Evolutionary conservation across 1,284 basidiomycete genomes (phyloP).

Genomic region (Microbotryum lychnidis-dioicae): DNA sequence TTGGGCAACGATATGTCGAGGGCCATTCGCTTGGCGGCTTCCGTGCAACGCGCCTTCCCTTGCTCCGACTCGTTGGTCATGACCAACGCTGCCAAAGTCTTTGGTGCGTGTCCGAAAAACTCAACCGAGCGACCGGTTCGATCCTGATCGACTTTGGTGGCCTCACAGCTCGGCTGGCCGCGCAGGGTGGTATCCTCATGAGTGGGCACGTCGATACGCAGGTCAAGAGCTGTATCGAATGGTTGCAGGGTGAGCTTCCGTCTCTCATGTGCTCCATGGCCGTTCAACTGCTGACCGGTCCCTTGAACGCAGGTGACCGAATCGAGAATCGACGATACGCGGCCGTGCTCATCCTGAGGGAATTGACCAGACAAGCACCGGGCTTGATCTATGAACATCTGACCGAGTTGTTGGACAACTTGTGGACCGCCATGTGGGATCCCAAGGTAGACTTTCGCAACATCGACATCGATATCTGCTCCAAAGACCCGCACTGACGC

Average conservation of each 20-base stretch:
- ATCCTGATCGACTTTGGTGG: neutral
- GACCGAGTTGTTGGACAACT: conserved; percentile 76
- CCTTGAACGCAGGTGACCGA: conserved; percentile 30
- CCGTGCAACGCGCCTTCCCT: conserved; percentile 37
- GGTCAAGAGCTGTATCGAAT: conserved; percentile 37
- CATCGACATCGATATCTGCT: neutral
- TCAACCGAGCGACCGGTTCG: neutral
- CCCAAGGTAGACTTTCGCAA: conserved; percentile 38
- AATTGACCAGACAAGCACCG: conserved; percentile 77
- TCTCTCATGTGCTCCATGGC: no score
- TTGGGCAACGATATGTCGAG: conserved; percentile 36
- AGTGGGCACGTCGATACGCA: conserved; percentile 37
- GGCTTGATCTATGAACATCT: conserved; percentile 71
- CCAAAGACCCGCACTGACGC: conserved; percentile 32
- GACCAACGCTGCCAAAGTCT: conserved; percentile 38
- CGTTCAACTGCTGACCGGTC: no score
- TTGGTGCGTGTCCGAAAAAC: conserved; percentile 21
- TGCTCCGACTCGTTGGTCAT: conserved; percentile 38
- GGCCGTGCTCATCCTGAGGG: conserved; percentile 79
- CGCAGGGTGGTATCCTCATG: conserved; percentile 35
- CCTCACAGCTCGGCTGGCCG: conserved; percentile 33
- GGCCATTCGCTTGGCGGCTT: conserved; percentile 35
- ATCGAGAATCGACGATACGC: conserved; percentile 66
- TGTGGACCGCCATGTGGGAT: conserved; percentile 79
- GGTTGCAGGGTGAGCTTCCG: conserved; percentile 34